A percentile compares a stretch with the other conserved stretches of the same genome.
These are phyloP conservation scores for Fragosphaeria purpurea DNA, from an alignment of 2,329 filamentous ascomycete genomes.

Conservation along the genomic window DNA sequence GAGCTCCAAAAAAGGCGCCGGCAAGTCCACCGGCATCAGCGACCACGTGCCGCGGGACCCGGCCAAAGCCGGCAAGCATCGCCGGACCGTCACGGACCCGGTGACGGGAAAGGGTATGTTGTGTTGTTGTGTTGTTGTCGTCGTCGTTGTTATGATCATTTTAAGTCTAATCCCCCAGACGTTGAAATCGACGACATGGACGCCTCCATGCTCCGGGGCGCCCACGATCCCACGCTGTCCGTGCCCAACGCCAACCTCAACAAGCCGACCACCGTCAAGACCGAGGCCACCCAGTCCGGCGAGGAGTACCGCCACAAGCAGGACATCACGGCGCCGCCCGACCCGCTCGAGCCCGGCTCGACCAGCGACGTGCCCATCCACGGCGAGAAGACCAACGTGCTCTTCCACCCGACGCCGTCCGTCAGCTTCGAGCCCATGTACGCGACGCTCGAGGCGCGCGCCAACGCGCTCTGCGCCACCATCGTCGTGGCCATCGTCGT, in stretches of 20 bases:
- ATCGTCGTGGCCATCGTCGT: slow-evolving; percentile 67
- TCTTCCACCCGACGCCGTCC: slow-evolving; percentile 89
- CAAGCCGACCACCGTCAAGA: slow-evolving; percentile 62
- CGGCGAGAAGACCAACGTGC: slow-evolving; percentile 90
- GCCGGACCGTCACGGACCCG: slow-evolving; percentile 74
- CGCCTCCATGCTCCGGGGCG: slow-evolving; percentile 49
- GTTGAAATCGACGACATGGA: slow-evolving; percentile 73
- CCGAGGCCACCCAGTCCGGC: slow-evolving; percentile 59
- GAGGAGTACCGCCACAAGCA: slow-evolving; percentile 77
- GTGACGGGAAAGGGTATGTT: slow-evolving; percentile 57
- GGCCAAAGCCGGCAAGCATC: slow-evolving; percentile 28
- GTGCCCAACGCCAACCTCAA: slow-evolving; percentile 84
- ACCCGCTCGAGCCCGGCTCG: slow-evolving; percentile 68
- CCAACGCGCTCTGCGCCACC: slow-evolving; percentile 57
- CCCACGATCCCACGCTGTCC: slow-evolving; percentile 65
- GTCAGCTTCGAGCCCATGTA: slow-evolving; percentile 89
- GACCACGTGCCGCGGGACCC: slow-evolving; percentile 36
- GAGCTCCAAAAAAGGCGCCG: slow-evolving; percentile 7
- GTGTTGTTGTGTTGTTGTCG: neutral
- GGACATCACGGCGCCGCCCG: slow-evolving; percentile 83
- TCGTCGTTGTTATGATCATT: no score
- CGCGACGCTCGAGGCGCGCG: slow-evolving; percentile 60
- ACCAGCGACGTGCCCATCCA: slow-evolving; percentile 93
- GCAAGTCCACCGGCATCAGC: slow-evolving; percentile 26
- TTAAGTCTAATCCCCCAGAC: no score